Percentiles rank a stretch among this genome's conserved stretches.
Evolutionary conservation across 345 rosid genomes (phyloP).

Genomic region (Lepidium aucheri): DNA sequence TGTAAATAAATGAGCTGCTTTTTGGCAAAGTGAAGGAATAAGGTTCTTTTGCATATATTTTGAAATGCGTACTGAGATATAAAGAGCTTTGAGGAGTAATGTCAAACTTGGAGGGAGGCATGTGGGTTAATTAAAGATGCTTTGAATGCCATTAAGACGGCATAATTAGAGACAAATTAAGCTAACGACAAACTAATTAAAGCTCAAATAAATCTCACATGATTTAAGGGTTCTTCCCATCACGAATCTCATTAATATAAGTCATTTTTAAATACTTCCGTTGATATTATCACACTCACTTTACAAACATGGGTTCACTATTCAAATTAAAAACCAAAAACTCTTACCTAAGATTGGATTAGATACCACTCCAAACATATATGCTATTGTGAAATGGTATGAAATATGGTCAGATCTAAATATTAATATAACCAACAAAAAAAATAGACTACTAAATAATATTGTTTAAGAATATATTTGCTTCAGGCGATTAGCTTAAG

Average conservation of each 20-base stretch:
- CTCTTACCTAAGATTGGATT: neutral
- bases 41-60: neutral
- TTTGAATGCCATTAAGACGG: constrained; percentile 26
- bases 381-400: neutral
- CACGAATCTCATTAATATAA: constrained; percentile 1
- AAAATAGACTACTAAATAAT: neutral
- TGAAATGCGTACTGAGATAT: neutral
- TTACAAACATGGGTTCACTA: neutral
- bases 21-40: neutral
- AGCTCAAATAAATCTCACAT: constrained; percentile 24
- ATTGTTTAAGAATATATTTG: neutral
- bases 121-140: constrained; percentile 21
- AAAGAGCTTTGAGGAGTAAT: constrained; percentile 2
- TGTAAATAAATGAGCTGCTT: neutral
- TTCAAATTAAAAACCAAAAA: neutral
- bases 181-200: constrained; percentile 22
- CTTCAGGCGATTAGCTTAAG: neutral
- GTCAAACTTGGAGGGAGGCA: constrained; percentile 2
- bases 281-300: neutral
- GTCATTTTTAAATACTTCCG: neutral
- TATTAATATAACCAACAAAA: neutral
- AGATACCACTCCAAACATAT: neutral
- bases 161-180: constrained; percentile 17
- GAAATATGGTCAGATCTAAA: neutral
- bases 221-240: constrained; percentile 16